phyloP scores from a whole-genome alignment of 2,329 filamentous ascomycete species.

The Nigrospora sphaerica region DNA sequence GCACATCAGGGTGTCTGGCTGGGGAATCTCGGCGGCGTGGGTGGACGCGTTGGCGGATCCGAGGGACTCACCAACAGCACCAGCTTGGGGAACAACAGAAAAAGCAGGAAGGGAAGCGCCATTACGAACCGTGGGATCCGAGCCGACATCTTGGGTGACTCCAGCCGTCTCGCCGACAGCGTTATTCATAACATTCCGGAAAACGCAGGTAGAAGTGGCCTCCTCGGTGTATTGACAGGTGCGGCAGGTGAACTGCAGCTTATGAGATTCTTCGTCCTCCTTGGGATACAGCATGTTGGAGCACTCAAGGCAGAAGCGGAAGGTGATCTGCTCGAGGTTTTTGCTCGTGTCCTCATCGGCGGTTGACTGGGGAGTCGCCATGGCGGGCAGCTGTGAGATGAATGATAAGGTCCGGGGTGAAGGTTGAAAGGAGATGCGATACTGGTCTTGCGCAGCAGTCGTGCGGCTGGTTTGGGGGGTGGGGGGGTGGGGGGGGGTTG shows the following conservation, averaged over 20 bases:
- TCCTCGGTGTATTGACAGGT: conserved; percentile 89
- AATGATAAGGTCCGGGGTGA: too few relatives aligned
- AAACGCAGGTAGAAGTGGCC: conserved; percentile 84
- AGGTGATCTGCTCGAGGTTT: conserved; percentile 76
- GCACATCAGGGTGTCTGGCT: conserved; percentile 7
- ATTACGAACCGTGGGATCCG: conserved; percentile 94
- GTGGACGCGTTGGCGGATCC: conserved; percentile 2
- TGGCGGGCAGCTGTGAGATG: conserved; percentile 18
- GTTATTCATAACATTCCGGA: conserved; percentile 88
- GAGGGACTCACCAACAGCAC: conserved; percentile 2
- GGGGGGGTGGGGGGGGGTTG: too few relatives aligned
- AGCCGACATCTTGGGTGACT: conserved; percentile 93
- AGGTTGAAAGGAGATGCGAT: too few relatives aligned
- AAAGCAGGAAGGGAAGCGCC: conserved; percentile 24
- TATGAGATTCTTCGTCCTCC: conserved; percentile 78
- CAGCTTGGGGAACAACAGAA: conserved; percentile 4
- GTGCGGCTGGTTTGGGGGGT: too few relatives aligned
- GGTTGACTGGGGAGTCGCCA: conserved; percentile 53
- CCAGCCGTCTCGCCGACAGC: conserved; percentile 91
- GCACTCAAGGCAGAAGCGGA: conserved; percentile 97
- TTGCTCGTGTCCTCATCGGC: conserved; percentile 33
- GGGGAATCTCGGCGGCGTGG: conserved; percentile 1
- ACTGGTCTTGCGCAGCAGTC: too few relatives aligned
- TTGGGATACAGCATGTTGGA: conserved; percentile 98
- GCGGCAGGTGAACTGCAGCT: conserved; percentile 90